Base-by-base conservation (phyloP, 2,329 filamentous ascomycete genomes). In the Grosmannia clavigera region DNA sequence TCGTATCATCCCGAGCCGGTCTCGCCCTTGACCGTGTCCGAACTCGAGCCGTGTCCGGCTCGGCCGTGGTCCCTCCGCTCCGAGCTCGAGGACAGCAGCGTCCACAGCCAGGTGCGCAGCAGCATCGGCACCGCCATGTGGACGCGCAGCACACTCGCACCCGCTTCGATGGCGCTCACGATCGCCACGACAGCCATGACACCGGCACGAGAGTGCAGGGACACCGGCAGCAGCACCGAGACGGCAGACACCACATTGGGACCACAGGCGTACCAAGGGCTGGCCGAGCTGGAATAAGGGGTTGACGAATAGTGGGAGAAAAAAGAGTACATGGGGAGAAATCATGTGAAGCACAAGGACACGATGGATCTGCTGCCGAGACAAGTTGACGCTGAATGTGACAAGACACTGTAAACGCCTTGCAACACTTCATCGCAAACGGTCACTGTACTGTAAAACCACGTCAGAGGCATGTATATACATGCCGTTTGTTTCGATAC, bases 61-160 rank as follows among this genome's bases (percentile, higher is more conserved):
- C 53, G 64, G 40, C 65, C 65, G 5, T 66, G 65, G 64, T 64
- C 64, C 11, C 43, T 66, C 63, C 63, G 64, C 27, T 65, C 64
- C 2, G 65, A 66, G 58, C 65, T 65, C 2, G 62, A 63, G n/a
- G 64, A 60, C 16, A 51, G 55, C 35, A 14, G 29, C 2, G 4
- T 33, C 12, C 35, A 16, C n/a, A 65, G 54, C 22, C 54, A 5
- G 3, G 19, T 35, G 14, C 54, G 35, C 35, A 25, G 25, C 53
- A 55, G 33, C 53, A 25, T 46, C 22, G 54, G 54, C 9, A 27
- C 54, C 11, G 35, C 54, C 22, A 56, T 56, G 54, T 27, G 10
- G 31, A 38, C 38, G 16, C 33, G 38, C 33, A 56, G 25, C 54
- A 56, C 54, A 12, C 33, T 56, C 5, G 38, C n/a, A 5, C 27